phyloP scores from a whole-genome alignment of 2,329 filamentous ascomycete genomes.

The Hypomyces perniciosus region DNA sequence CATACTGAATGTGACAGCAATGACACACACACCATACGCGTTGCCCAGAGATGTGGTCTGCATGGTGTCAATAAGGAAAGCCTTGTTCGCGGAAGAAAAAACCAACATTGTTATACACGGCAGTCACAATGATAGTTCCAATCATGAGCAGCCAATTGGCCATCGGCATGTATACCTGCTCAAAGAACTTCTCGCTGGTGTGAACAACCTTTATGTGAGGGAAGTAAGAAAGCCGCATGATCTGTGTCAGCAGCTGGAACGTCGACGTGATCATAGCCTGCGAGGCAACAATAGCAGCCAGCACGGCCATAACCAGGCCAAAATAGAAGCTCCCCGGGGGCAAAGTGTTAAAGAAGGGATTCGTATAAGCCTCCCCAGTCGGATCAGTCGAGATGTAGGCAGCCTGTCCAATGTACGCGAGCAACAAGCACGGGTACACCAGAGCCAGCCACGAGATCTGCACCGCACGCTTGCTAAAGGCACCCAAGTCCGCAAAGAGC shows the following conservation, averaged over 20 bases:
- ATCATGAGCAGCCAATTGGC: conserved; percentile 74
- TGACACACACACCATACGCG: conserved; percentile 74
- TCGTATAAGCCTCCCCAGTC: conserved; percentile 37
- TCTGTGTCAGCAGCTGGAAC: conserved; percentile 63
- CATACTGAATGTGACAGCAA: conserved; percentile 63
- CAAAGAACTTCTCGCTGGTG: conserved; percentile 63
- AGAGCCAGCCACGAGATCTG: conserved; percentile 67
- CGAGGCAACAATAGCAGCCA: conserved; percentile 68
- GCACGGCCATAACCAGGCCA: conserved; percentile 60
- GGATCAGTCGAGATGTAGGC: conserved; percentile 61
- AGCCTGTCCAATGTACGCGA: conserved; percentile 68
- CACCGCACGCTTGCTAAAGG: conserved; percentile 64
- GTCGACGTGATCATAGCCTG: conserved; percentile 74
- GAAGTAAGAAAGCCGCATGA: conserved; percentile 67
- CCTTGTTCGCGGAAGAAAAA: not conserved
- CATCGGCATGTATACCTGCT: conserved; percentile 70
- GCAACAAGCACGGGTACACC: conserved; percentile 59
- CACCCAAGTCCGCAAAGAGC: conserved; percentile 71
- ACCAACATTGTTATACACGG: conserved; percentile 62
- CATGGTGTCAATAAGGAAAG: not conserved
- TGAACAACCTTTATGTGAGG: conserved; percentile 70
- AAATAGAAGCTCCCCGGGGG: conserved; percentile 64
- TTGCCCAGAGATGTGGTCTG: conserved; percentile 62
- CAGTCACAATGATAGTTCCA: conserved; percentile 67
- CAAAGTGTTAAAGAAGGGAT: conserved; percentile 68